phyloP scores from a whole-genome alignment of 495 filamentous ascomycete genomes.

The Aspergillus biplanus region DNA sequence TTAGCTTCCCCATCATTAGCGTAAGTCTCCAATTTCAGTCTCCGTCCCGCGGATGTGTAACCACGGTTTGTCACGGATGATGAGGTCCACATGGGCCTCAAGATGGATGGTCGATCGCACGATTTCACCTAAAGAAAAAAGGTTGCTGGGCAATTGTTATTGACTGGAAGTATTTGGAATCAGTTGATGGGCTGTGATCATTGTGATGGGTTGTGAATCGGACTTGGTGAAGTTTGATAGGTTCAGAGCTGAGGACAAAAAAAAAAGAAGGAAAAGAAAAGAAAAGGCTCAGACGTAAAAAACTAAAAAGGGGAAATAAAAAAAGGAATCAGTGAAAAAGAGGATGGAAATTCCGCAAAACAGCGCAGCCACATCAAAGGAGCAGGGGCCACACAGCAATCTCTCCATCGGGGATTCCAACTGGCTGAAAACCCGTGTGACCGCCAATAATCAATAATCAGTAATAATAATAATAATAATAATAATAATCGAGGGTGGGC shows the following conservation, averaged over 20 bases:
- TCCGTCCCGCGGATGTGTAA: conserved; percentile 17
- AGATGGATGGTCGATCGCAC: neutral
- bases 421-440: conserved; percentile 13
- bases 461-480: too few relatives aligned
- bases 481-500: neutral
- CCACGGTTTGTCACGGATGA: conserved; percentile 20
- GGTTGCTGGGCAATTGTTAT: neutral
- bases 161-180: too few relatives aligned
- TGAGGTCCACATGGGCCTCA: neutral
- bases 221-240: too few relatives aligned
- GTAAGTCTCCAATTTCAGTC: neutral
- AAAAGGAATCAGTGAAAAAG: neutral
- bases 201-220: too few relatives aligned
- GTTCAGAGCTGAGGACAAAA: neutral
- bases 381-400: conserved; percentile 4
- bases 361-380: neutral
- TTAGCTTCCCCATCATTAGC: conserved; percentile 2
- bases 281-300: neutral
- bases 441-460: neutral
- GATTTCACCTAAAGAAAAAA: neutral
- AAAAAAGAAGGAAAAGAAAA: conserved; percentile 2
- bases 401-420: conserved; percentile 15
- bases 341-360: neutral
- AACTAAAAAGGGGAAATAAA: neutral
- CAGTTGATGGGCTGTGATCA: too few relatives aligned